A percentile compares a stretch with the other conserved stretches of the same genome.
These are phyloP conservation scores for Darksidea phi DNA, from an alignment of 495 filamentous ascomycete genomes.

Conservation along the genomic window DNA sequence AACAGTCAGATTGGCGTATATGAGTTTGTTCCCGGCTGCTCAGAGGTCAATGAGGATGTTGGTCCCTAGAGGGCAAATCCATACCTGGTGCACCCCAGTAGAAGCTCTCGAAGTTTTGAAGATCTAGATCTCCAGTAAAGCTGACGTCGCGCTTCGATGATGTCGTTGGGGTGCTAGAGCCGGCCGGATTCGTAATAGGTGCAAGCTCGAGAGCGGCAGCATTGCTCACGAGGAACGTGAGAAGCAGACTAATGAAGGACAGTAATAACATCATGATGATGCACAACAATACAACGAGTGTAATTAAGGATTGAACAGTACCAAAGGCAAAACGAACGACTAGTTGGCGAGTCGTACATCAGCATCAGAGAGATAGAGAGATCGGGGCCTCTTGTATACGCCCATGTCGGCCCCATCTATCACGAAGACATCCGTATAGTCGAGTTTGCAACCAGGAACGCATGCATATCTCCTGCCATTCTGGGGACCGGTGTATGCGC, in stretches of 20 bases:
- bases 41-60: background rate
- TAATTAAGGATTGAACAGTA: background rate
- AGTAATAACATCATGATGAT: constrained; percentile 1
- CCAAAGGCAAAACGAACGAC: background rate
- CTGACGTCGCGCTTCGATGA: constrained; percentile 13
- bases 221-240: background rate
- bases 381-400: constrained; percentile 5
- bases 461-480: constrained; percentile 10
- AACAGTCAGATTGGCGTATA: constrained; percentile 26
- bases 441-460: background rate
- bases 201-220: constrained; percentile 8
- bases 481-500: constrained; percentile 4
- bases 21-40: constrained; percentile 9
- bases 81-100: constrained; percentile 21
- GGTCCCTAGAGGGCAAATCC: background rate
- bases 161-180: no score
- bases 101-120: constrained; percentile 24
- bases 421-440: background rate
- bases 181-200: constrained; percentile 3
- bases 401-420: background rate
- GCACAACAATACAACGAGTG: background rate
- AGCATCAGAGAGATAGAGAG: background rate
- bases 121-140: constrained; percentile 23
- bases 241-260: background rate
- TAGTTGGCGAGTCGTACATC: background rate